Evolutionary conservation across 2,329 filamentous ascomycete genomes (phyloP).

Genomic region (Penicillium sp.): DNA sequence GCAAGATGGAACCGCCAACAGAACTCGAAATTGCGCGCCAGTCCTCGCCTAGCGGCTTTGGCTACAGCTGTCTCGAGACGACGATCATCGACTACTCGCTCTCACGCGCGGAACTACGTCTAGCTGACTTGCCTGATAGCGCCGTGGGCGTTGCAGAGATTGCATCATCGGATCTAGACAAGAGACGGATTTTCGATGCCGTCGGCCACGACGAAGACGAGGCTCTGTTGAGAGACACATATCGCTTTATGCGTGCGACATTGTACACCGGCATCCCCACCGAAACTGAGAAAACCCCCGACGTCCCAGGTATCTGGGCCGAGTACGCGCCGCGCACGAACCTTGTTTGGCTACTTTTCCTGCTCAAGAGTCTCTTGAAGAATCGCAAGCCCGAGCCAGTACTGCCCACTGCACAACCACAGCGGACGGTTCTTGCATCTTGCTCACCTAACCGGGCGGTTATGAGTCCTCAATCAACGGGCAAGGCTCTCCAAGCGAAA

Average conservation of each 20-base stretch:
- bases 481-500: slow-evolving; percentile 7
- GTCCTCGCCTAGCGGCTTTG: slow-evolving; percentile 46
- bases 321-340: slow-evolving; percentile 63
- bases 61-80: slow-evolving; percentile 59
- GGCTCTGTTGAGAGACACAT: slow-evolving; percentile 42
- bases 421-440: slow-evolving; percentile 34
- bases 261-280: slow-evolving; percentile 49
- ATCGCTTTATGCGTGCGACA: slow-evolving; percentile 44
- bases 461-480: slow-evolving; percentile 6
- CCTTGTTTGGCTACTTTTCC: slow-evolving; percentile 63
- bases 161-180: slow-evolving; percentile 46
- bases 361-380: slow-evolving; percentile 58
- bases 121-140: slow-evolving; percentile 27
- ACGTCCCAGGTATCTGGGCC: slow-evolving; percentile 51
- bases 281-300: slow-evolving; percentile 35
- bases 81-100: slow-evolving; percentile 70
- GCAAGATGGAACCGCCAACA: slow-evolving; percentile 35
- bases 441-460: slow-evolving; percentile 35
- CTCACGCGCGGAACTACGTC: slow-evolving; percentile 57
- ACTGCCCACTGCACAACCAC: slow-evolving; percentile 6
- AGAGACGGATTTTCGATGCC: slow-evolving; percentile 46
- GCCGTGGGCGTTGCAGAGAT: slow-evolving; percentile 30
- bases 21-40: slow-evolving; percentile 33
- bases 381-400: slow-evolving; percentile 31
- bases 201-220: slow-evolving; percentile 46